Evolutionary conservation across 2,329 filamentous ascomycete species (phyloP), one percentile per base, ranked within the genome.

Genomic region (Phyllosticta citrichinensis): DNA sequence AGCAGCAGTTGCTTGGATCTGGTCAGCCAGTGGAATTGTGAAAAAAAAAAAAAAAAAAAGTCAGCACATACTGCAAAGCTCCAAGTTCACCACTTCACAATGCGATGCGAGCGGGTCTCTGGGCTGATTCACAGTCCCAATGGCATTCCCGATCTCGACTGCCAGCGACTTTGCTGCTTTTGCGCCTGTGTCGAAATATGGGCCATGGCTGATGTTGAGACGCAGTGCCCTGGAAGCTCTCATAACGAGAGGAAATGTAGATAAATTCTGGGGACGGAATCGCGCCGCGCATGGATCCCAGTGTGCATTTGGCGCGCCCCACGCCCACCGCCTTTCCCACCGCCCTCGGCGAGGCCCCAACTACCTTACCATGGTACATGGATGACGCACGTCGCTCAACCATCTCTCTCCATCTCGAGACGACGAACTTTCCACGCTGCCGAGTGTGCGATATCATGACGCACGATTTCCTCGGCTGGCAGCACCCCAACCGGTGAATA

Each of bases 41-140:
- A n/a, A n/a, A n/a, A n/a, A n/a, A 22, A 3, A 22, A 3, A 19
- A 8, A n/a, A 6, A 47, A n/a, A 19, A 6, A 19, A 19, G 33
- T 47, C 40, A n/a, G 14, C 40, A 50, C 58, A 11, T 75, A 78
- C 76, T 75, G 65, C 77, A 79, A 57, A 79, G 69, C n/a, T 68
- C 64, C 53, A 74, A 70, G 70, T 73, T 78, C 67, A 78, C 75
- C 65, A 79, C 56, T 35, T 61, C 55, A 20, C 40, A 8, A n/a
- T 47, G 40, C 14, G 40, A 3, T n/a, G 14, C 17, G 40, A 47
- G 40, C 14, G 5, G 14, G n/a, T 47, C 40, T 47, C 40, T 14
- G 22, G 22, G 22, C 22, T 22, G 22, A 22, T 22, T 22, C 22
- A 22, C 22, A 22, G 22, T 22, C 40, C 6, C 4, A n/a, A 47